Base-by-base conservation (phyloP, 2,329 filamentous ascomycete genomes). In the Xylaria sp. region DNA sequence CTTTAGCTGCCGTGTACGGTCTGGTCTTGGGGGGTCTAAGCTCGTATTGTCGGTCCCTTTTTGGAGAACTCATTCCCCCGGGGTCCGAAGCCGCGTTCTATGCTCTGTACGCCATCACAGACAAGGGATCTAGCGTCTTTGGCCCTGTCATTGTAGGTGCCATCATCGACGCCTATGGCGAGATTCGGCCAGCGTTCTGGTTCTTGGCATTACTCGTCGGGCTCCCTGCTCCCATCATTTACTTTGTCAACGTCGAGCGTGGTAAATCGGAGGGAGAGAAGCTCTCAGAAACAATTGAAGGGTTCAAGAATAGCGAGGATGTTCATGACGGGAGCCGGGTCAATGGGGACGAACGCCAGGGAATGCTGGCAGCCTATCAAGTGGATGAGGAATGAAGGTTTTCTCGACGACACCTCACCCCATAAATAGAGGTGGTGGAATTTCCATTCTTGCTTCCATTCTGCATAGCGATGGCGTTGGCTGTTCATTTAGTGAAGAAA, bases 71-170 rank as follows among this genome's bases (percentile, higher is more conserved):
- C 65, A 97, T 99, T 64, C 96, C 96, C 1, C 93, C 93, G 0
- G 96, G 96, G 3, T 97, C 92, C 35, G 96, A 99, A 81, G 94
- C 96, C 0, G 94, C 95, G 0, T 99, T 99, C 78, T 99, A 97
- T 78, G 94, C 95, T 0, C 85, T 99, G 1, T 99, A 98, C 78
- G 96, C 96, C 42, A 98, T 98, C 71, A 98, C 96, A 1, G 96
- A 99, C 79, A 99, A 99, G 80, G 94, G 95, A 0, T 96, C 92
- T 25, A 97, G 93, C 77, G 86, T 98, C 1, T 98, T 99, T 79
- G 96, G 96, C 0, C 96, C 96, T 0, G 92, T 93, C 0, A 95
- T 99, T 77, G 96, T 99, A 0, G 96, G 94, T 1, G 89, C 90
- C 13, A 97, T 99, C 72, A 97, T 96, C 13, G 94, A 98, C 80